Conservation (phyloP, 129 eudicot species). For the Centaurea solstitialis region DNA sequence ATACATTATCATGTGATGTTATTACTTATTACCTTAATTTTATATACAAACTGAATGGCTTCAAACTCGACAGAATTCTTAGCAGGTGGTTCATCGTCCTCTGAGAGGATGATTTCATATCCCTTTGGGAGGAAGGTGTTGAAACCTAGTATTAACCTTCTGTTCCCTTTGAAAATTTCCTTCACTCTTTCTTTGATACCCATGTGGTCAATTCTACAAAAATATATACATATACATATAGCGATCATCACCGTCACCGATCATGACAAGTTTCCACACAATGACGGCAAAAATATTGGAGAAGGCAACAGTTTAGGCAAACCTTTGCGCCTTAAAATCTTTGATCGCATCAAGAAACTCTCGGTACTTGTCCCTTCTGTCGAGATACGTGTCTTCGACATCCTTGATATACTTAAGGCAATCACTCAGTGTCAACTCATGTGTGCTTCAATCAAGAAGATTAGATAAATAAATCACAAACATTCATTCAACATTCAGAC, state of each 20-base stretch:
- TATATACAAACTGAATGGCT: slow-evolving; percentile 70
- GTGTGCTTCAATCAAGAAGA: slow-evolving; percentile 32
- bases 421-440: slow-evolving; percentile 60
- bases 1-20: slow-evolving; percentile 3
- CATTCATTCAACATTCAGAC: slow-evolving; percentile 1
- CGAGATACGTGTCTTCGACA: slow-evolving; percentile 72
- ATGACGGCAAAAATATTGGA: background rate
- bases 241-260: slow-evolving; percentile 7
- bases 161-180: slow-evolving; percentile 70
- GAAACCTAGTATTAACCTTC: slow-evolving; percentile 77
- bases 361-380: slow-evolving; percentile 68
- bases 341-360: slow-evolving; percentile 89
- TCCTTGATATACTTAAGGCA: slow-evolving; percentile 75
- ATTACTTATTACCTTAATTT: slow-evolving; percentile 76
- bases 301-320: slow-evolving; percentile 1
- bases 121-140: slow-evolving; percentile 93
- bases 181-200: slow-evolving; percentile 78
- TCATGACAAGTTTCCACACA: slow-evolving; percentile 20
- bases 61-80: slow-evolving; percentile 76
- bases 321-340: slow-evolving; percentile 89
- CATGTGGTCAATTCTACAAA: slow-evolving; percentile 56
- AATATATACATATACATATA: too few relatives aligned
- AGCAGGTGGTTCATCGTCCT: slow-evolving; percentile 46
- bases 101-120: slow-evolving; percentile 61
- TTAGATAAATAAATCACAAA: slow-evolving; percentile 12